Percentiles rank a stretch among this genome's conserved stretches.
phyloP scores from a whole-genome alignment of 805 yeast species.

The Candida silvicultrix region DNA sequence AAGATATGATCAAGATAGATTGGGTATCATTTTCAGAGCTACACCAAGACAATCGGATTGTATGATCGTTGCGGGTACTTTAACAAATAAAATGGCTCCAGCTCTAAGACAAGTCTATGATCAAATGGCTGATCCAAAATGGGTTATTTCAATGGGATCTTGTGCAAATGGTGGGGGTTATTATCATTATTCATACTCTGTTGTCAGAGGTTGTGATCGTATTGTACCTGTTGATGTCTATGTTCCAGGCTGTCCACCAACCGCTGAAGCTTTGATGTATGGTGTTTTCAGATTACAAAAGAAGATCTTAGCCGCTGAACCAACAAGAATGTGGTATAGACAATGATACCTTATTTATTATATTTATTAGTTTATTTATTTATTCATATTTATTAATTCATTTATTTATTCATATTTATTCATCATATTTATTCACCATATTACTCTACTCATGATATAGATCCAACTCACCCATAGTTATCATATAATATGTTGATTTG shows the following conservation, averaged over 20 bases:
- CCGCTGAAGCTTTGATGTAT: conserved; percentile 85
- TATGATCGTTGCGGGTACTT: conserved; percentile 88
- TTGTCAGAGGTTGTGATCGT: conserved; percentile 86
- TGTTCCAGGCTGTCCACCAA: conserved; percentile 92
- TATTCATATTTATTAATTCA: background rate
- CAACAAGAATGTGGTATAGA: conserved; percentile 85
- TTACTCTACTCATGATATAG: too few relatives aligned
- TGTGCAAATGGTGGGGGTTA: conserved; percentile 95
- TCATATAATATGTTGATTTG: background rate
- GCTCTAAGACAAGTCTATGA: conserved; percentile 89
- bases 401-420: background rate
- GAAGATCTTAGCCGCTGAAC: conserved; percentile 79
- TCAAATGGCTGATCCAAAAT: conserved; percentile 91
- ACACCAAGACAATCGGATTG: conserved; percentile 91
- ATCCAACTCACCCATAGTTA: too few relatives aligned
- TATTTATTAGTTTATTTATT: conserved; percentile 2
- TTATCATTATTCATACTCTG: conserved; percentile 84
- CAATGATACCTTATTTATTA: conserved; percentile 11
- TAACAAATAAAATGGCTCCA: conserved; percentile 91
- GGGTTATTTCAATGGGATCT: conserved; percentile 93
- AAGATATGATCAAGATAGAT: conserved; percentile 85
- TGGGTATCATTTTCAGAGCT: conserved; percentile 90
- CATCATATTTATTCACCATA: background rate
- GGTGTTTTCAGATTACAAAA: conserved; percentile 85
- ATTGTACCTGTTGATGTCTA: conserved; percentile 84